phyloP scores from a whole-genome alignment of 345 rosid genomes.

The Gossypium arboreum region DNA sequence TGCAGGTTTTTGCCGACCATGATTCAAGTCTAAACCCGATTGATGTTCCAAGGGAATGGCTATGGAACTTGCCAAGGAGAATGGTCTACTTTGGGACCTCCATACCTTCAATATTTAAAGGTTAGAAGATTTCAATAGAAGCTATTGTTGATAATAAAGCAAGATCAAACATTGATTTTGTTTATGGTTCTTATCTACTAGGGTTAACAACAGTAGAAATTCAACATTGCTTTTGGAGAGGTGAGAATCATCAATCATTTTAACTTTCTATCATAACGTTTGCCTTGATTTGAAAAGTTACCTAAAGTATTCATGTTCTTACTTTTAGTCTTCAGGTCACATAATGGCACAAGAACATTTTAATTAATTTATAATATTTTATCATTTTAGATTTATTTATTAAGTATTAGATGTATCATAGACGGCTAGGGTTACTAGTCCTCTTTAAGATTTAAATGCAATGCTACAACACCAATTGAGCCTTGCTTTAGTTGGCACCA shows the following conservation, averaged over 20 bases:
- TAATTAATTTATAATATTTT: too few species aligned
- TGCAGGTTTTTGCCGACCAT: slow-evolving; percentile 92
- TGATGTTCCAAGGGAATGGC: slow-evolving; percentile 66
- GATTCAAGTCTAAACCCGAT: slow-evolving; percentile 72
- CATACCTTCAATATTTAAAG: slow-evolving; percentile 83
- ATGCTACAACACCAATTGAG: too few species aligned
- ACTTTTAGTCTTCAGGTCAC: neutral
- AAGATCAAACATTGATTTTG: slow-evolving; percentile 2
- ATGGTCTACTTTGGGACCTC: slow-evolving; percentile 92
- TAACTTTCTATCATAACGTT: neutral
- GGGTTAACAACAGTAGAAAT: slow-evolving; percentile 78
- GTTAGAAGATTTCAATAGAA: slow-evolving; percentile 29
- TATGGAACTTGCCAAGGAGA: slow-evolving; percentile 76
- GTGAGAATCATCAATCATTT: slow-evolving; percentile 20
- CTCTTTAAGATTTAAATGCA: too few species aligned
- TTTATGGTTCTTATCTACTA: slow-evolving; percentile 23
- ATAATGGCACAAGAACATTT: neutral
- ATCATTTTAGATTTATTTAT: too few species aligned
- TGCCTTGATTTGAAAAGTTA: slow-evolving; percentile 11
- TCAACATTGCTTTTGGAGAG: slow-evolving; percentile 96
- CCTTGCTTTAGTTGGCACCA: too few species aligned
- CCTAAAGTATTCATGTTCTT: slow-evolving; percentile 4
- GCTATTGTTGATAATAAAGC: neutral
- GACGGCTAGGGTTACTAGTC: too few species aligned
- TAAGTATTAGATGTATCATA: too few species aligned